Evolutionary conservation across 2,329 filamentous ascomycete genomes (phyloP), one percentile per base, ranked within the genome.

Genomic region (Colletotrichum tabaci): DNA sequence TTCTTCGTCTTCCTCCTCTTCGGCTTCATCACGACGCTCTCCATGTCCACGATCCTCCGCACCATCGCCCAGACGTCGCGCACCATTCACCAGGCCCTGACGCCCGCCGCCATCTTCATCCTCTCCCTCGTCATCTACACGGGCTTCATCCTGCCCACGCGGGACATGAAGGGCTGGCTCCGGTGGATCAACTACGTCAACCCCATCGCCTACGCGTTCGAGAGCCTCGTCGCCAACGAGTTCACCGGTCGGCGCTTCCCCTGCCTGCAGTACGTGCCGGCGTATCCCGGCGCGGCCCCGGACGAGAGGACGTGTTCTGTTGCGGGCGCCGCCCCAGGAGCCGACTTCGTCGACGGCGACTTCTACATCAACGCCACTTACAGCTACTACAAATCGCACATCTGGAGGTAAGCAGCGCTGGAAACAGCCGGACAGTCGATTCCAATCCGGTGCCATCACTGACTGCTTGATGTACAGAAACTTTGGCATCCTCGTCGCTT

Each of bases 151-250:
- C 79, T 87, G n/a, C 84, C 85, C 0, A 78, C 80, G 4, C 77
- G 78, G 10, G 81, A 65, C 35, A 82, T 82, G 81, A 80, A 79
- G 44, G 78, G 77, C 6, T 82, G 81, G 81, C 75, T 82, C 67
- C 74, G 90, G 46, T 92, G 87, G 91, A 81, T 91, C 16, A 88
- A 84, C 74, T 89, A 86, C 61, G 77, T 88, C 71, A 88, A 88
- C 66, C 86, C 86, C 0, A 77, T 75, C 2, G 76, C 81, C 0
- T 94, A 93, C 75, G 86, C 88, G 0, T 93, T 92, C 74, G 92
- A 94, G 77, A 88, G 88, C 2, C 88, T 93, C 2, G 81, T 93
- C 70, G 80, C 89, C 0, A 94, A 93, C 74, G 92, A 94, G 75
- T 87, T 87, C 86, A 74, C 87, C 53, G 84, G 84, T 23, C 84